Evolutionary conservation across 139 green algal species (phyloP), one percentile per base, ranked within the genome.

Genomic region (Picochlorum sp.): DNA sequence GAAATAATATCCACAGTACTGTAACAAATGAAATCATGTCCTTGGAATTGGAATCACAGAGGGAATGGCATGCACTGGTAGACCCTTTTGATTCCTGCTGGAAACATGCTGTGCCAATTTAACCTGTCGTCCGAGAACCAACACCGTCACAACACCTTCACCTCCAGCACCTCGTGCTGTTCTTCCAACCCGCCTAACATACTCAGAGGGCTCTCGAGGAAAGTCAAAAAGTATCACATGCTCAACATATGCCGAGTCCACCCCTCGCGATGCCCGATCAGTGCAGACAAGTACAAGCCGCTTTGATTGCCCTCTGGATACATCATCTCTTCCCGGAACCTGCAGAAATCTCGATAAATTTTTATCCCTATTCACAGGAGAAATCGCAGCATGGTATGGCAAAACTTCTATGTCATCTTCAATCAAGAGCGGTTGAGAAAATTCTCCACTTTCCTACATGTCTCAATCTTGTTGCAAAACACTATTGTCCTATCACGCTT

Each of bases 141-240:
- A 75, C 20, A 88, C 75, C 0, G 78, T 85, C 30, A 96, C 88
- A 0, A 78, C 47, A 14, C 92, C 92, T 2, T 21, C 60, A 10
- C 88, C 89, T 44, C 79, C 77, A 3, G 88, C 85, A 13, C 91
- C 92, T 0, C 92, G 74, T 1, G 87, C 88, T 0, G 89, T 96
- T 6, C 92, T 78, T 2, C 92, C 92, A 13, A 92, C 92, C 0
- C 92, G 71, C 1, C 92, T 74, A 11, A 98, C 83, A 57, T 98
- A 98, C 73, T 98, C 92, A 1, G 78, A 91, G 0, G 92, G 92
- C 68, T 98, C 92, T 0, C 92, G 69, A 0, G 92, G 92, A 72
- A 98, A 96, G 73, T 98, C 92, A 69, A 97, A 98, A 60, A 98
- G 74, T 62, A 98, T 83, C 23, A 97, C 92, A 49, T 95, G 88